Percentiles rank a stretch among this genome's conserved stretches.
These are phyloP conservation scores for Smittium culicis DNA, from an alignment of 371 early-diverging fungal genomes.

Conservation along the genomic window DNA sequence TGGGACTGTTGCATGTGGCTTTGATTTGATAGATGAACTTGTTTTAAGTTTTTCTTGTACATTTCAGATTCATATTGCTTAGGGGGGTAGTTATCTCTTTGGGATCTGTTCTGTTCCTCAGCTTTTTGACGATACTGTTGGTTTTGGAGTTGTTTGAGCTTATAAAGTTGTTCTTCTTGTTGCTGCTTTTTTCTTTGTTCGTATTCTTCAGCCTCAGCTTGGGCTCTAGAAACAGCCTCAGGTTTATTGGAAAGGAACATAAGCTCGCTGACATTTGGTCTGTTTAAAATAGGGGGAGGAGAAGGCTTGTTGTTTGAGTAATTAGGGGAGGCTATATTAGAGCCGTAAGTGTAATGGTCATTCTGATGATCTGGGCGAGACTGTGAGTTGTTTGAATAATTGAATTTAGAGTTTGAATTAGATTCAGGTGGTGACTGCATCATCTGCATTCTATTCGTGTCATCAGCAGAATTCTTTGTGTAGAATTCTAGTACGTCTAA, in stretches of 20 bases:
- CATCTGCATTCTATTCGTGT: no score
- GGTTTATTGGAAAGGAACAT: constrained; percentile 25
- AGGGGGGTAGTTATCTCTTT: no score
- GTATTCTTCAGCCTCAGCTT: not conserved
- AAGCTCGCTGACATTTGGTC: constrained; percentile 18
- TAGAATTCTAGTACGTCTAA: constrained; percentile 92
- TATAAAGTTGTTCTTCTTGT: constrained; percentile 11
- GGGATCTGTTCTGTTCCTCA: no score
- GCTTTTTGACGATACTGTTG: not conserved
- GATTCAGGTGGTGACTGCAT: no score
- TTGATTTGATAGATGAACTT: no score
- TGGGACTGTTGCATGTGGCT: no score
- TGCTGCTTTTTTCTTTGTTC: constrained; percentile 9
- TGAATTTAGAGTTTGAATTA: not conserved
- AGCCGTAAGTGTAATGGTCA: no score
- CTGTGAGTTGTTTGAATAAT: no score
- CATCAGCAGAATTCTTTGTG: constrained; percentile 48
- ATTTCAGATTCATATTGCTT: no score
- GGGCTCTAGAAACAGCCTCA: constrained; percentile 18
- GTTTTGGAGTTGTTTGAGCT: constrained; percentile 3
- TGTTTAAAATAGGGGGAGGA: not conserved
- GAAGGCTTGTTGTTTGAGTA: not conserved
- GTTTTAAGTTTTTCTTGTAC: no score
- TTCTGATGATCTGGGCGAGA: no score
- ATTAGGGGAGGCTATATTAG: no score